Base-by-base conservation (phyloP, 805 yeast genomes). In the Candida maris region DNA sequence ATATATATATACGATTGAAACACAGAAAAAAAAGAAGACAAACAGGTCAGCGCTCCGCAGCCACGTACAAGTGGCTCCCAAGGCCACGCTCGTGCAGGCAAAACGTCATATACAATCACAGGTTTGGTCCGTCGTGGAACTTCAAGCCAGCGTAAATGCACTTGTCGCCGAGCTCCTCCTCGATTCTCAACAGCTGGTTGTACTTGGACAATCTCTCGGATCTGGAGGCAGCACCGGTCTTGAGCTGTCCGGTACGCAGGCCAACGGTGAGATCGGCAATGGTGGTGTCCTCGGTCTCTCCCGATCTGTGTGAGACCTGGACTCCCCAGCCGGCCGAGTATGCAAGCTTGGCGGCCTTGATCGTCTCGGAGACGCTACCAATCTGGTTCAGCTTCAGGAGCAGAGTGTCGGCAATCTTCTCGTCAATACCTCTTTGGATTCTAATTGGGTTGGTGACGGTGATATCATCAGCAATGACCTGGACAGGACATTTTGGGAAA, bases 151-250 rank as follows among this genome's bases (percentile, higher is more conserved):
- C 96, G 75, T 75, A 89, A 68, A 88, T 61, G 51, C 96, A 96
- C 78, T 86, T 86, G 81, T 77, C 87, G 64, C 96, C 97, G 65
- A 89, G 84, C 75, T 85, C 94, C 76, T 89, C 95, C 79, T 91
- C 97, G 62, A 89, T 89, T 75, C 97, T 85, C 69, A 89, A 79
- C 70, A 89, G 80, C 79, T 89, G 96, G 88, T 89, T 89, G 68
- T 82, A 81, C 77, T 89, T 89, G 67, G 96, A 96, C 70, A 91
- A 82, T 81, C 97, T 89, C 78, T 89, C 97, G 55, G 96, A 85
- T 77, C 97, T 87, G 57, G 96, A 95, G 65, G 97, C 96, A 66
- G 97, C 97, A 81, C 97, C 97, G 57, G 96, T 85, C 87, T 89
- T 89, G 72, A 89, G 83, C 79, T 89, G 96, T 69, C 96, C 97